phyloP scores from a whole-genome alignment of 176 grass and related monocot species.

The Aegilops umbellulata region DNA sequence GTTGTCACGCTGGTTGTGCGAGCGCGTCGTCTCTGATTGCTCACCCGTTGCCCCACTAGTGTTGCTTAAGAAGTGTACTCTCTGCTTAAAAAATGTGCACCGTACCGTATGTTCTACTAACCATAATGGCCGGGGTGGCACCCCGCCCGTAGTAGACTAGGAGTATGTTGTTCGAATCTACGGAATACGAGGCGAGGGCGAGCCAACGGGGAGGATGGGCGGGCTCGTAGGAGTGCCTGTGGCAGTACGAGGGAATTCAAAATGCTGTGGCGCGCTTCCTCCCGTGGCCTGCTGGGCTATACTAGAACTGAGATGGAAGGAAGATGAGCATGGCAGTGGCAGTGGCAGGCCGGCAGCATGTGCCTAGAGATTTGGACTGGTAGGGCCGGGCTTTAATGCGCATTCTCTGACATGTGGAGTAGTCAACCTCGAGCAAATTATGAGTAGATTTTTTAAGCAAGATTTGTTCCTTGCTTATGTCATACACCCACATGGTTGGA shows the following conservation, averaged over 20 bases:
- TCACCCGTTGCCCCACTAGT: background rate
- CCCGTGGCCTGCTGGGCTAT: background rate
- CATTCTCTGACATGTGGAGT: background rate
- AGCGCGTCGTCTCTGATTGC: background rate
- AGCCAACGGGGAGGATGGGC: no score
- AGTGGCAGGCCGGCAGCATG: no score
- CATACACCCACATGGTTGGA: background rate
- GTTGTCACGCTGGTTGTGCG: slow-evolving; percentile 13
- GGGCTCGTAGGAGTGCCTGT: no score
- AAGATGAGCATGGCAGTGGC: background rate
- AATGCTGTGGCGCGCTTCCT: background rate
- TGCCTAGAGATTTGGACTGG: slow-evolving; percentile 18
- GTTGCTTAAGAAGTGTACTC: no score
- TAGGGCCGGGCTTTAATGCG: background rate
- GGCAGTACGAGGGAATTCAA: background rate
- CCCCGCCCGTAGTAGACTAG: no score
- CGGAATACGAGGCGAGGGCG: no score
- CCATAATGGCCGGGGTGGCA: no score
- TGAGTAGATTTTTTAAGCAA: background rate
- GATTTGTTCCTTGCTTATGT: background rate
- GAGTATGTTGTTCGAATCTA: no score
- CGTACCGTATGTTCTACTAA: no score
- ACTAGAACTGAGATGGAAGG: background rate
- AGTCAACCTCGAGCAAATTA: background rate
- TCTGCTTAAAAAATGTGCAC: no score